These are phyloP conservation scores for Aspergillus costaricaensis DNA, from an alignment of 2,329 filamentous ascomycete species.

Conservation along the genomic window DNA sequence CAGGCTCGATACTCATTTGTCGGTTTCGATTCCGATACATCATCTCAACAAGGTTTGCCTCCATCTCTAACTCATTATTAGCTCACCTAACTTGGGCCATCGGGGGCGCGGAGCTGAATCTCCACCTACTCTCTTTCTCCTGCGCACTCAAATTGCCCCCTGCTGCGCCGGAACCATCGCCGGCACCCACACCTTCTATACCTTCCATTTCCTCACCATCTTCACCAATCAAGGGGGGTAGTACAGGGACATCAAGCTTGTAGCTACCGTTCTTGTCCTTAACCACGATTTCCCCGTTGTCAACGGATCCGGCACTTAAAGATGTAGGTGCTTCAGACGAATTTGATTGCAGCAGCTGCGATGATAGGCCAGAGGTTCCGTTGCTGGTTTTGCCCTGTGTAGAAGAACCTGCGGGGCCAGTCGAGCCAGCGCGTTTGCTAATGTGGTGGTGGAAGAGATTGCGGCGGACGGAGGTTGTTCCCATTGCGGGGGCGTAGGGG, in stretches of 20 bases:
- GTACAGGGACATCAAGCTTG: slow-evolving; percentile 47
- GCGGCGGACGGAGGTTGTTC: slow-evolving; percentile 43
- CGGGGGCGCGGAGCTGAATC: neutral
- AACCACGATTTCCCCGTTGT: slow-evolving; percentile 52
- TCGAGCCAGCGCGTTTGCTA: slow-evolving; percentile 43
- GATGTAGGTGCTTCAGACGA: slow-evolving; percentile 26
- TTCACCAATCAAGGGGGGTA: slow-evolving; percentile 41
- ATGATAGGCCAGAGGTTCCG: slow-evolving; percentile 25
- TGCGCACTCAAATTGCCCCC: slow-evolving; percentile 55
- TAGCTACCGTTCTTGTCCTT: slow-evolving; percentile 53
- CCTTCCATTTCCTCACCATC: slow-evolving; percentile 46
- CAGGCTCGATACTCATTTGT: slow-evolving; percentile 63
- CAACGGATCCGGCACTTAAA: slow-evolving; percentile 25
- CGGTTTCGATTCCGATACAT: slow-evolving; percentile 43
- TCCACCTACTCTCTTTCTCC: slow-evolving; percentile 45
- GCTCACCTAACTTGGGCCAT: neutral
- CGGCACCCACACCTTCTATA: slow-evolving; percentile 53
- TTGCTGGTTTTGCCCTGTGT: slow-evolving; percentile 17
- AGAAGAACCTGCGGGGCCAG: slow-evolving; percentile 27
- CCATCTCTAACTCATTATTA: slow-evolving; percentile 41
- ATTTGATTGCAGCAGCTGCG: slow-evolving; percentile 25
- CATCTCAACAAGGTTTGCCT: slow-evolving; percentile 48
- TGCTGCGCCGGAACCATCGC: slow-evolving; percentile 57
- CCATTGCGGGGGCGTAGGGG: slow-evolving; percentile 21
- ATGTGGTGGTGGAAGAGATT: slow-evolving; percentile 49